Percentiles rank a stretch among this genome's conserved stretches.
Conservation (phyloP, 2,329 filamentous ascomycete genomes). For the Alternaria sp. region DNA sequence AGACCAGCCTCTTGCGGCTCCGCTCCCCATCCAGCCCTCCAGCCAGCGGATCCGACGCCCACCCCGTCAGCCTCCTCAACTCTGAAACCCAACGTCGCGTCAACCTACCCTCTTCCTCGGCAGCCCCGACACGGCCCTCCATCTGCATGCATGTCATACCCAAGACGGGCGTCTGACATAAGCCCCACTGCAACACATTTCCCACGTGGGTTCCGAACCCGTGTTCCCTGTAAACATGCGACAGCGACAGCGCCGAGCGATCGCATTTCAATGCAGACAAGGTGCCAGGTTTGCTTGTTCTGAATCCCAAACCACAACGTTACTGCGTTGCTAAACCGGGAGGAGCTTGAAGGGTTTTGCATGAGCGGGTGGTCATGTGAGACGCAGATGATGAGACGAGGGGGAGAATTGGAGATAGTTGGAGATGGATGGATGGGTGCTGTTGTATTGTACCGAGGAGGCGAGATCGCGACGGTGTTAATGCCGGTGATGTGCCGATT, state of each 20-base stretch:
- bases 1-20: not conserved
- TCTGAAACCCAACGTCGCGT: not conserved
- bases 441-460: not conserved
- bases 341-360: not conserved
- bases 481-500: conserved; percentile 2
- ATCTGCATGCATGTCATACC: not conserved
- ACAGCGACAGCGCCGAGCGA: not conserved
- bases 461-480: not conserved
- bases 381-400: not conserved
- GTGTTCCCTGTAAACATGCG: not conserved
- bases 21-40: not conserved
- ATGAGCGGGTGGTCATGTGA: not conserved
- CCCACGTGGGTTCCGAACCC: not conserved
- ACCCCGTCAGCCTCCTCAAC: not conserved
- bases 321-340: too few relatives aligned
- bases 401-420: not conserved
- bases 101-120: not conserved
- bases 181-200: not conserved
- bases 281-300: not conserved
- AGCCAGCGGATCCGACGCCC: not conserved
- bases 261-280: not conserved
- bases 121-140: not conserved
- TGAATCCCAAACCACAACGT: not conserved
- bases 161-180: not conserved
- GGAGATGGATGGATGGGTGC: not conserved